A percentile compares a stretch with the other conserved stretches of the same genome.
phyloP scores from a whole-genome alignment of 108 stramenopile genomes.

The Tribonema minus region DNA sequence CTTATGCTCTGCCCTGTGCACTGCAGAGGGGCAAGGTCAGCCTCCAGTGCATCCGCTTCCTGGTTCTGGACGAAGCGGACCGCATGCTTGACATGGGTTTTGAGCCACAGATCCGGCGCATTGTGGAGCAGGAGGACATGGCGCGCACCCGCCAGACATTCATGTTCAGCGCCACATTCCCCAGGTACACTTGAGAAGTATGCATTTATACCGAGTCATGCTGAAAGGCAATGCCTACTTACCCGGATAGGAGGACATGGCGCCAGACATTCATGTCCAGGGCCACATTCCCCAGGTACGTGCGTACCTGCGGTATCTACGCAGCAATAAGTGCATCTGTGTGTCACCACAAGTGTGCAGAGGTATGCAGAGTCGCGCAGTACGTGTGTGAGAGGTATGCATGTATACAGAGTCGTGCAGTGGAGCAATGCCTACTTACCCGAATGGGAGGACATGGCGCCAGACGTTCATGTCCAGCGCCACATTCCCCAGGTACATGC shows the following conservation, averaged over 20 bases:
- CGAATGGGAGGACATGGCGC: conserved; percentile 64
- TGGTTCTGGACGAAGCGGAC: background rate
- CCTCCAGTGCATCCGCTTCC: background rate
- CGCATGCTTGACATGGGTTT: conserved; percentile 83
- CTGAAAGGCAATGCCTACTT: too few species aligned
- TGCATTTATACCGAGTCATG: too few species aligned
- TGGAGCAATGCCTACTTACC: too few species aligned
- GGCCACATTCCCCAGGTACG: conserved; percentile 98
- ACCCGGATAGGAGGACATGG: conserved; percentile 61
- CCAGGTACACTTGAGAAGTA: too few species aligned
- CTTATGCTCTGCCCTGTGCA: conserved; percentile 75
- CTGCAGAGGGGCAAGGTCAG: conserved; percentile 14
- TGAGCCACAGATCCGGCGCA: conserved; percentile 97
- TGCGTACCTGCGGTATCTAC: too few species aligned
- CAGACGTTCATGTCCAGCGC: conserved; percentile 97
- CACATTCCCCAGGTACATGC: too few species aligned
- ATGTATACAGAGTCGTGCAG: too few species aligned
- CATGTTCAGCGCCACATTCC: conserved; percentile 98
- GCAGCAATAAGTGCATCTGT: too few species aligned
- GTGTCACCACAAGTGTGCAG: too few species aligned
- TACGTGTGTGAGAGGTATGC: too few species aligned
- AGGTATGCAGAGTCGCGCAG: too few species aligned
- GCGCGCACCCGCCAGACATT: conserved; percentile 78
- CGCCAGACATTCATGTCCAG: conserved; percentile 95
- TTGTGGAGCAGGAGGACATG: conserved; percentile 69